Evolutionary conservation across 2,329 filamentous ascomycete species (phyloP).

Genomic region (Aureobasidium sp.): DNA sequence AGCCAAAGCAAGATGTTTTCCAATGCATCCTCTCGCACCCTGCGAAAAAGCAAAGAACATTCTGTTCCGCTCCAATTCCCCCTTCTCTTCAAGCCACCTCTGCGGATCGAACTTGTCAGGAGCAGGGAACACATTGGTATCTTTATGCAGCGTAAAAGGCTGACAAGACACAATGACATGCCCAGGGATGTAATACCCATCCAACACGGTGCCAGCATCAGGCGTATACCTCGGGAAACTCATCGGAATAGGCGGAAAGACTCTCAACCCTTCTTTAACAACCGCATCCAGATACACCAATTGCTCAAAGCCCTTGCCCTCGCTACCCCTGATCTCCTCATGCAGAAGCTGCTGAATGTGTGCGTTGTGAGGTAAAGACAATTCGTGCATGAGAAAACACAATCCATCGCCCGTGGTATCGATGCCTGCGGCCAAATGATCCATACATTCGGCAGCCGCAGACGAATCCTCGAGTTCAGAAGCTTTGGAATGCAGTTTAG

Average conservation of each 20-base stretch:
- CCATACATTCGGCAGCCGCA: conserved; percentile 52
- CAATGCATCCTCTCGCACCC: conserved; percentile 18
- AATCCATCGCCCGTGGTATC: conserved; percentile 65
- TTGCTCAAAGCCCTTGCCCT: conserved; percentile 11
- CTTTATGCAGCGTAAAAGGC: conserved; percentile 42
- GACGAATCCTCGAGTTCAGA: conserved; percentile 10
- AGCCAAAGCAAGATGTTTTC: conserved; percentile 18
- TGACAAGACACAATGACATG: conserved; percentile 42
- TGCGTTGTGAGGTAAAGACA: conserved; percentile 49
- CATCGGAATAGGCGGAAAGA: conserved; percentile 47
- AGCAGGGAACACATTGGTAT: conserved; percentile 38
- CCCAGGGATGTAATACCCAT: conserved; percentile 29
- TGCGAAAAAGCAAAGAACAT: conserved; percentile 20
- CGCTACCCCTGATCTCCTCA: conserved; percentile 7
- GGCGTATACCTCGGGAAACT: conserved; percentile 45
- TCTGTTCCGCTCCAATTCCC: conserved; percentile 37
- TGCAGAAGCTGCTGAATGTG: conserved; percentile 15
- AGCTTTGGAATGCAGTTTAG: conserved; percentile 12
- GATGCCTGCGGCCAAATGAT: conserved; percentile 66
- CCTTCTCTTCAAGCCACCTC: conserved; percentile 38
- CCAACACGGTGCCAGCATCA: conserved; percentile 31
- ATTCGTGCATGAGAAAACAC: conserved; percentile 65
- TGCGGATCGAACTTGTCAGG: conserved; percentile 42
- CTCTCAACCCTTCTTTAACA: conserved; percentile 44
- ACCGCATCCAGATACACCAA: conserved; percentile 44